Percentiles rank a stretch among this genome's conserved stretches.
These are phyloP conservation scores for Tricholoma saponaceum DNA, from an alignment of 768 basidiomycete genomes.

Conservation along the genomic window DNA sequence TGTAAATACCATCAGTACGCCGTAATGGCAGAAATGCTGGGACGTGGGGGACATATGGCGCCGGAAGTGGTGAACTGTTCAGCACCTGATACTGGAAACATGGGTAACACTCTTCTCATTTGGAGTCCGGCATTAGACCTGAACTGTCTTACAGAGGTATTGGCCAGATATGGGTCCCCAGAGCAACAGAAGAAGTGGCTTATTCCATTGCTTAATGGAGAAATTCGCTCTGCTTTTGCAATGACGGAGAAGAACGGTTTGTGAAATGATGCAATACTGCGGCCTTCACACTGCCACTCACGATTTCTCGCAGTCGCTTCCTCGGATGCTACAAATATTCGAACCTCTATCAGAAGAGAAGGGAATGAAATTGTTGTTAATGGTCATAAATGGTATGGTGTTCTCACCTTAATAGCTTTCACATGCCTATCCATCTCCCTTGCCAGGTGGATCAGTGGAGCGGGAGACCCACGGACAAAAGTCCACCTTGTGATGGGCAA, in stretches of 20 bases:
- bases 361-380: conserved; percentile 89
- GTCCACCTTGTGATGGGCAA: conserved; percentile 95
- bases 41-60: conserved; percentile 75
- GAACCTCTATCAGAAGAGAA: conserved; percentile 78
- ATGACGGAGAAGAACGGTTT: conserved; percentile 95
- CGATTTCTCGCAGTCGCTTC: conserved; percentile 61
- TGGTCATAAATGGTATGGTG: conserved; percentile 87
- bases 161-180: conserved; percentile 89
- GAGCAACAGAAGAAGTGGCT: conserved; percentile 93
- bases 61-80: conserved; percentile 91
- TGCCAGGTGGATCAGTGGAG: conserved; percentile 93
- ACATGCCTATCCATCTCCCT: neutral
- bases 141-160: conserved; percentile 64
- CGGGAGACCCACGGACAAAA: conserved; percentile 86
- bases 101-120: conserved; percentile 55
- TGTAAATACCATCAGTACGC: conserved; percentile 60
- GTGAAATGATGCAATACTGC: conserved; percentile 5
- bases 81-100: conserved; percentile 97
- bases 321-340: conserved; percentile 94
- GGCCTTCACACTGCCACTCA: conserved; percentile 8
- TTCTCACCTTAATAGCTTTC: neutral
- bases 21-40: conserved; percentile 95
- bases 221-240: conserved; percentile 91
- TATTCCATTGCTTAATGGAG: conserved; percentile 80
- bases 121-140: neutral